phyloP scores from a whole-genome alignment of 495 filamentous ascomycete genomes.

The Opeltia flavorubescens region DNA sequence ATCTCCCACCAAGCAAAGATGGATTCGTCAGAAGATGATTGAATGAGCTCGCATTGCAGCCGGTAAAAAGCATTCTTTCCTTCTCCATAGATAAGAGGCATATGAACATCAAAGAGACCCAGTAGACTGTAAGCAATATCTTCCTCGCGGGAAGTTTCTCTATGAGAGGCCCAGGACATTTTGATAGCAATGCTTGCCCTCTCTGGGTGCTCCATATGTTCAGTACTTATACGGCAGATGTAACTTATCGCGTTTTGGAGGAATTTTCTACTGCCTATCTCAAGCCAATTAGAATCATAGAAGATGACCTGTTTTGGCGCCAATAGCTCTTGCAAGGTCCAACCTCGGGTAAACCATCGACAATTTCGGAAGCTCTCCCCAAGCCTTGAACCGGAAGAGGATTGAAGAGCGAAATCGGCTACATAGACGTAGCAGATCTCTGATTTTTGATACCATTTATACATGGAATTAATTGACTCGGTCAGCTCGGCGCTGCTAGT shows the following conservation, averaged over 20 bases:
- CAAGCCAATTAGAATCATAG: background rate
- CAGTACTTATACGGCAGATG: background rate
- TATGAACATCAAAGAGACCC: background rate
- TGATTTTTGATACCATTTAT: constrained; percentile 16
- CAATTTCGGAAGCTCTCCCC: too few relatives aligned
- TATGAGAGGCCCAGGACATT: constrained; percentile 1
- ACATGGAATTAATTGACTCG: constrained; percentile 21
- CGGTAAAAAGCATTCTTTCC: background rate
- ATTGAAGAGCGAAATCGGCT: background rate
- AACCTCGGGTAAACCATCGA: too few relatives aligned
- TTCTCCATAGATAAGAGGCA: constrained; percentile 3
- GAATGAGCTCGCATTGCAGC: background rate
- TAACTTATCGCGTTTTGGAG: background rate
- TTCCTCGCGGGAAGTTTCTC: background rate
- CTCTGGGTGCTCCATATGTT: background rate
- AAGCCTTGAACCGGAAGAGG: background rate
- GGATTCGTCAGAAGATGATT: background rate
- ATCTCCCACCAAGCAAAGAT: constrained; percentile 3
- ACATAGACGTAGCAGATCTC: constrained; percentile 13
- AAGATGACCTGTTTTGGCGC: background rate
- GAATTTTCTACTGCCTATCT: background rate
- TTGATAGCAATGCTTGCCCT: background rate
- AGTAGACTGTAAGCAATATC: constrained; percentile 2
- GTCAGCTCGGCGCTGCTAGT: constrained; percentile 23
- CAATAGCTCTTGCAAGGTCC: too few relatives aligned